phyloP scores from a whole-genome alignment of 768 basidiomycete species.

The Phallus indusiatus region DNA sequence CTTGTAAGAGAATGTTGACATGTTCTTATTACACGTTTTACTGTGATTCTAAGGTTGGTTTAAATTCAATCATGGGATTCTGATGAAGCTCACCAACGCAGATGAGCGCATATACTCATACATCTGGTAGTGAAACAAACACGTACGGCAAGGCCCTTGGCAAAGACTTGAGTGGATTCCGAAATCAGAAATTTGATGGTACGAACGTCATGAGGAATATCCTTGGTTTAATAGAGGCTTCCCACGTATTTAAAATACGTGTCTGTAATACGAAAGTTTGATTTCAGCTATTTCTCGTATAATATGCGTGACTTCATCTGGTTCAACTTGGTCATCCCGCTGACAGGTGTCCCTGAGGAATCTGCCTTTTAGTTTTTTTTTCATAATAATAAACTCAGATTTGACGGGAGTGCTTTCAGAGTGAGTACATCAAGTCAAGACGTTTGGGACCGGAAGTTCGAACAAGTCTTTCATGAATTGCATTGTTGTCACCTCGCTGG shows the following conservation, averaged over 20 bases:
- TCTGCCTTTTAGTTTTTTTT: conserved; percentile 21
- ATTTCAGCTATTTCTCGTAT: conserved; percentile 16
- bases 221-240: conserved; percentile 27
- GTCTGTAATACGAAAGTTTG: conserved; percentile 14
- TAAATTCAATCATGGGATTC: no score
- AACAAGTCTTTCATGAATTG: conserved; percentile 21
- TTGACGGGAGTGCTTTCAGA: conserved; percentile 20
- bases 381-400: conserved; percentile 28
- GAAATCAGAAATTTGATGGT: conserved; percentile 6
- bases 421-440: conserved; percentile 22
- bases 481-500: conserved; percentile 30
- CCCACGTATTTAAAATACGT: conserved; percentile 24
- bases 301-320: conserved; percentile 7
- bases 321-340: conserved; percentile 10
- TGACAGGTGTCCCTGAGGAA: conserved; percentile 14
- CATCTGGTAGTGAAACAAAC: no score
- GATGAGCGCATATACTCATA: no score
- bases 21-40: no score
- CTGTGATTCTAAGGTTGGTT: no score
- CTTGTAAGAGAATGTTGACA: no score
- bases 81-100: no score
- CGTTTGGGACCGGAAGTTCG: conserved; percentile 20
- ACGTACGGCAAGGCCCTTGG: no score
- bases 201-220: conserved; percentile 11
- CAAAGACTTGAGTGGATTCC: no score